Evolutionary conservation across 345 rosid species (phyloP).

Genomic region (Reutealis trisperma): DNA sequence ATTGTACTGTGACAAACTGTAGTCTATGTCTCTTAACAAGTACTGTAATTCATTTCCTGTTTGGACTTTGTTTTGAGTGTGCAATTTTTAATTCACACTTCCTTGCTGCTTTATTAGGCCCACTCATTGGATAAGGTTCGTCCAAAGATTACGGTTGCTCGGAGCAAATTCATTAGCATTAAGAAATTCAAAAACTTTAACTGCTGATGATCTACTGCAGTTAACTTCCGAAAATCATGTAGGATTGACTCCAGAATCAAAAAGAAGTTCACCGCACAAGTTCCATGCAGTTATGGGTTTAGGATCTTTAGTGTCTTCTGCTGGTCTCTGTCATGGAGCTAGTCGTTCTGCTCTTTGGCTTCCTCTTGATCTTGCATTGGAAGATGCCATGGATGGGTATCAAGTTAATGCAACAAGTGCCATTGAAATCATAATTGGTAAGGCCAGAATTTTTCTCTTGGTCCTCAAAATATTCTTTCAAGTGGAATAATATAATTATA

Average conservation of each 20-base stretch:
- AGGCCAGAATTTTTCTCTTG: not conserved
- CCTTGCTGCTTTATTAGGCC: constrained; percentile 45
- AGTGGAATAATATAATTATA: not conserved
- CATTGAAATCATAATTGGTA: constrained; percentile 71
- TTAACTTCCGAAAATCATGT: constrained; percentile 53
- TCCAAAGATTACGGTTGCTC: constrained; percentile 60
- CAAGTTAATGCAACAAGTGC: constrained; percentile 85
- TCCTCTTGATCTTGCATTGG: constrained; percentile 86
- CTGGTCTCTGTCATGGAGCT: constrained; percentile 69
- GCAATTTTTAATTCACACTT: not conserved
- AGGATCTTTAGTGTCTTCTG: constrained; percentile 57
- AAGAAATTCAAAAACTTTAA: constrained; percentile 57
- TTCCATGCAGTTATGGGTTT: constrained; percentile 56
- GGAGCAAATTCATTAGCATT: constrained; percentile 63
- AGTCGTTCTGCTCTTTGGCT: constrained; percentile 82
- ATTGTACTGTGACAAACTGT: not conserved
- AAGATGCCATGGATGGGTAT: constrained; percentile 92
- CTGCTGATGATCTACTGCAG: constrained; percentile 60
- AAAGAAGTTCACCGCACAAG: constrained; percentile 49
- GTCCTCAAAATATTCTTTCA: not conserved
- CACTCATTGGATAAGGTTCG: constrained; percentile 68
- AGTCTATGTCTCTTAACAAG: not conserved
- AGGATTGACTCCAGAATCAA: constrained; percentile 43
- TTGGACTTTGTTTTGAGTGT: constrained; percentile 2
- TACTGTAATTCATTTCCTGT: not conserved